Percentiles rank a stretch among this genome's conserved stretches.
Conservation (phyloP, 2,329 filamentous ascomycete species). For the Cordyceps cateniannulata region DNA sequence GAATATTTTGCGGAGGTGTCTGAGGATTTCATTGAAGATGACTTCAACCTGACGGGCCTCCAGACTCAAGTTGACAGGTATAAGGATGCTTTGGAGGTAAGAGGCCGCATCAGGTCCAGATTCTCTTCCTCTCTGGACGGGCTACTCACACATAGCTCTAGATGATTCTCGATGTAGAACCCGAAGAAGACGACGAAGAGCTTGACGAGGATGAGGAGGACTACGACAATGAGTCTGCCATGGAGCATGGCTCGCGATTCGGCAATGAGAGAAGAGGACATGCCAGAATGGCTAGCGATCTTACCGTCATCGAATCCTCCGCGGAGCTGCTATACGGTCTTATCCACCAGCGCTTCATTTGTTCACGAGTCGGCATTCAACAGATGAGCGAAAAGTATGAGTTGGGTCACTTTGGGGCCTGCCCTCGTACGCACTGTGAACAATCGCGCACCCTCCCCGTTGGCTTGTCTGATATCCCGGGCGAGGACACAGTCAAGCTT, state of each 20-base stretch:
- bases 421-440: conserved; percentile 90
- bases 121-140: background rate
- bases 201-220: conserved; percentile 74
- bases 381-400: conserved; percentile 99
- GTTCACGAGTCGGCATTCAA: conserved; percentile 89
- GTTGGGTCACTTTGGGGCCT: conserved; percentile 89
- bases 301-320: conserved; percentile 92
- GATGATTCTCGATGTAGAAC: conserved; percentile 98
- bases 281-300: conserved; percentile 80
- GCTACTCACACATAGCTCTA: conserved; percentile 22
- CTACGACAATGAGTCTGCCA: conserved; percentile 60
- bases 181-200: conserved; percentile 86
- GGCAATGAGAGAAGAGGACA: conserved; percentile 67
- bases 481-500: conserved; percentile 95
- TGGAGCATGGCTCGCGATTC: conserved; percentile 44
- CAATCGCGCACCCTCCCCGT: conserved; percentile 87
- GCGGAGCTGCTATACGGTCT: conserved; percentile 98
- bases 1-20: conserved; percentile 99
- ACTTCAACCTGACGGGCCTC: conserved; percentile 95
- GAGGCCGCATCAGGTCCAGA: background rate
- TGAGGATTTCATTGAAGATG: conserved; percentile 99
- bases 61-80: conserved; percentile 97
- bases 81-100: conserved; percentile 88
- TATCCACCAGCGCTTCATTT: conserved; percentile 98
- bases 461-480: conserved; percentile 87